Percentiles rank a stretch among this genome's conserved stretches.
These are phyloP conservation scores for Yamadazyma membranifaciens DNA, from an alignment of 1,139 yeast species.

Conservation along the genomic window DNA sequence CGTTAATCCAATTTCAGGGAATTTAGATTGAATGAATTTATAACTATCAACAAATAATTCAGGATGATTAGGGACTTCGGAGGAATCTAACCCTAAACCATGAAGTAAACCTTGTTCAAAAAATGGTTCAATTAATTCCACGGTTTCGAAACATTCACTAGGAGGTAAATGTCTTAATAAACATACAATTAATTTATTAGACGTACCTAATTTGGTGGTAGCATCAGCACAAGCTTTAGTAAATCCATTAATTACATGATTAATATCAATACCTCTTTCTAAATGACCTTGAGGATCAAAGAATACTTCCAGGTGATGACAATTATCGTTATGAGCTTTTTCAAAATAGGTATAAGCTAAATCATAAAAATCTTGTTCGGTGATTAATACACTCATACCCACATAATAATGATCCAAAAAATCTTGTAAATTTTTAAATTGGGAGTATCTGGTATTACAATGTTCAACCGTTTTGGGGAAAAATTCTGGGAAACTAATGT, in stretches of 20 bases:
- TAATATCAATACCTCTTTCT: constrained; percentile 60
- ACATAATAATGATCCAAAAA: constrained; percentile 75
- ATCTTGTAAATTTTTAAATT: constrained; percentile 68
- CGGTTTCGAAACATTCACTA: constrained; percentile 52
- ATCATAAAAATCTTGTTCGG: constrained; percentile 66
- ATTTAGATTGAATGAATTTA: constrained; percentile 39
- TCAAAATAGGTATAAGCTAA: constrained; percentile 72
- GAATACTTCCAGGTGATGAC: constrained; percentile 67
- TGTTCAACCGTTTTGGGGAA: constrained; percentile 58
- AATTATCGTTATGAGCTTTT: constrained; percentile 60
- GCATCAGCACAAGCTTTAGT: constrained; percentile 64
- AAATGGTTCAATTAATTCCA: constrained; percentile 49
- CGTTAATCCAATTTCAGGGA: constrained; percentile 57
- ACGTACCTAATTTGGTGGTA: constrained; percentile 51
- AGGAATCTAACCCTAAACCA: constrained; percentile 75
- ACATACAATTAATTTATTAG: constrained; percentile 76
- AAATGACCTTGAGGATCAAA: constrained; percentile 86
- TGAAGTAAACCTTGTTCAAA: constrained; percentile 56
- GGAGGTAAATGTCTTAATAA: constrained; percentile 71
- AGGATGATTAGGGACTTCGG: constrained; percentile 77
- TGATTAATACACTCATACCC: constrained; percentile 69
- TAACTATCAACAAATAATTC: constrained; percentile 63
- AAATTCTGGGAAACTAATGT: constrained; percentile 51
- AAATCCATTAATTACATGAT: constrained; percentile 62
- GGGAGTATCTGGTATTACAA: constrained; percentile 55